Evolutionary conservation across 345 rosid genomes (phyloP).

Genomic region (Lepidium africanum): DNA sequence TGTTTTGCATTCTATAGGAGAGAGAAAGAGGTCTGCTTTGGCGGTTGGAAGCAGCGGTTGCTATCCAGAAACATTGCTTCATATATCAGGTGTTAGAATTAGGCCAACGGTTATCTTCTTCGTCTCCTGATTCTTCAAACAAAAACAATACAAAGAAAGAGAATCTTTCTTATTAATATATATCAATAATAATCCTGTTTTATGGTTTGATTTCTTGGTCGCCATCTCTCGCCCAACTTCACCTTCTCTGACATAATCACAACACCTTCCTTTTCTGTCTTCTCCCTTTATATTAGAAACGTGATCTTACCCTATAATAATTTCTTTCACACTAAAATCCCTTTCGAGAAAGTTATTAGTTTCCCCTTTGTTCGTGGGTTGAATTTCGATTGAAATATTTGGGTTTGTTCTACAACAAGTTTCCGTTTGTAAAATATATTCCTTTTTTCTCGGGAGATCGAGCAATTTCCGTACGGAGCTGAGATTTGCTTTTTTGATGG

Average conservation of each 20-base stretch:
- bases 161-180: neutral
- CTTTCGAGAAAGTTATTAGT: neutral
- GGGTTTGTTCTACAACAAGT: neutral
- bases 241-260: conserved; percentile 57
- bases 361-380: conserved; percentile 1
- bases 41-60: conserved; percentile 28
- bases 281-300: conserved; percentile 15
- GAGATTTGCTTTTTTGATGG: neutral
- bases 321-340: neutral
- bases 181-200: conserved; percentile 5
- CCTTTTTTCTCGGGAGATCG: neutral
- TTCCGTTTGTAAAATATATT: neutral
- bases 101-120: conserved; percentile 50
- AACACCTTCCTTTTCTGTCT: conserved; percentile 19
- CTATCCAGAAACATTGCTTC: conserved; percentile 26
- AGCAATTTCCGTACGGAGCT: conserved; percentile 13
- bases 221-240: conserved; percentile 77
- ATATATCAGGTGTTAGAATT: conserved; percentile 42
- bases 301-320: neutral
- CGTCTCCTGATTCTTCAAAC: conserved; percentile 37
- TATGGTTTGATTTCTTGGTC: conserved; percentile 68
- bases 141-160: conserved; percentile 32
- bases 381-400: neutral
- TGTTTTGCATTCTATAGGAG: neutral
- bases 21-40: conserved; percentile 16